Percentiles rank a stretch among this genome's conserved stretches.
Conservation (phyloP, 805 yeast species). For the Metschnikowia lachancei region DNA sequence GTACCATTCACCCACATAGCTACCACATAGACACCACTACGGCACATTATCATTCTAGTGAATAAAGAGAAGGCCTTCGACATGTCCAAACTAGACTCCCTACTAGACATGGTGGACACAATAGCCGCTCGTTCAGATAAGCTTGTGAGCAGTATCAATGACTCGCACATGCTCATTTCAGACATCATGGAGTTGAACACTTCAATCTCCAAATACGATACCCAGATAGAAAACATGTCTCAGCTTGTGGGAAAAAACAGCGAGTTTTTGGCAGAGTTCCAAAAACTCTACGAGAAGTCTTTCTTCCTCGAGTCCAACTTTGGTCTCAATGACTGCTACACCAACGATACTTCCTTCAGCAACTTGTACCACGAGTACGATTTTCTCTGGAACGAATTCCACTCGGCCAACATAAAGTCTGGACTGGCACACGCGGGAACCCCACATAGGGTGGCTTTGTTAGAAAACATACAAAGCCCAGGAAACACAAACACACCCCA, state of each 20-base stretch:
- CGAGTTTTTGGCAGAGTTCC: conserved; percentile 24
- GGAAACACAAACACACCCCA: too few relatives aligned
- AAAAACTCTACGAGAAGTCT: conserved; percentile 32
- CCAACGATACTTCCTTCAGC: conserved; percentile 32
- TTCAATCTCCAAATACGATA: conserved; percentile 27
- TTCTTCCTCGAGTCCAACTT: conserved; percentile 35
- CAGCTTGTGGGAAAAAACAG: conserved; percentile 26
- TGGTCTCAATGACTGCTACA: conserved; percentile 29
- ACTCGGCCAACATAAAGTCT: conserved; percentile 7
- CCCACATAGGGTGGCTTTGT: too few relatives aligned
- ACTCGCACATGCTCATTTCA: conserved; percentile 25
- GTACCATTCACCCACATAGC: too few relatives aligned
- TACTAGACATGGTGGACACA: conserved; percentile 32
- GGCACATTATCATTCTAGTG: too few relatives aligned
- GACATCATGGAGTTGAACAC: conserved; percentile 22
- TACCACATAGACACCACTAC: too few relatives aligned
- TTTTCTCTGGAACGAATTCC: conserved; percentile 22
- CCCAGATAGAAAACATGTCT: conserved; percentile 28
- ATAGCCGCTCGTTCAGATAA: conserved; percentile 29
- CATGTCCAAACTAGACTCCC: conserved; percentile 28
- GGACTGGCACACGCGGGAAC: too few relatives aligned
- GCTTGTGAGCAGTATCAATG: conserved; percentile 23
- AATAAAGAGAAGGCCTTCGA: background rate
- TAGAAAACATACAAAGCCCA: too few relatives aligned
- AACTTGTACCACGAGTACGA: conserved; percentile 31